Evolutionary conservation across 2,329 filamentous ascomycete genomes (phyloP).

Genomic region (Fusarium lateritium): DNA sequence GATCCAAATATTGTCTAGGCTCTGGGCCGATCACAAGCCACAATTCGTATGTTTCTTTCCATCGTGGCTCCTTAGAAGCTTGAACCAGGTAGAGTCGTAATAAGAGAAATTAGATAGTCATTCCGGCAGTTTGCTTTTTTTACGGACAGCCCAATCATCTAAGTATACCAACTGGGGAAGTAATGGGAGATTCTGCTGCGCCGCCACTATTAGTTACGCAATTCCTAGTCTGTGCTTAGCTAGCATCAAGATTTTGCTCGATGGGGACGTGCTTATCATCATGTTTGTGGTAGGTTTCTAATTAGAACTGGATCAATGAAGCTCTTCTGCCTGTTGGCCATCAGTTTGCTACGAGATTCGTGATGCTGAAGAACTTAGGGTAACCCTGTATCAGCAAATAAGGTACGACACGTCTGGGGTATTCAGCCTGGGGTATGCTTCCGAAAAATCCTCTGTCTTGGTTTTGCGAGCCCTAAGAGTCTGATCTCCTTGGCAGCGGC

Average conservation of each 20-base stretch:
- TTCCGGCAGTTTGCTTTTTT: conserved; percentile 1
- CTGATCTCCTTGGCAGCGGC: conserved; percentile 24
- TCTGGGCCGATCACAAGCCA: conserved; percentile 20
- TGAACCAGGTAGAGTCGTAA: conserved; percentile 18
- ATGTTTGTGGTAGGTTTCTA: not conserved
- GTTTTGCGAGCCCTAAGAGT: not conserved
- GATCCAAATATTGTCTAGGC: conserved; percentile 33
- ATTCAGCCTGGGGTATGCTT: not conserved
- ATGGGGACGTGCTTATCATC: not conserved
- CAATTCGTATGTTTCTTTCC: conserved; percentile 1
- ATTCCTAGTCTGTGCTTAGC: conserved; percentile 21
- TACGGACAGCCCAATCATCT: conserved; percentile 28
- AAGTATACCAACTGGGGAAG: conserved; percentile 1
- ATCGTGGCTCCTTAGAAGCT: conserved; percentile 28
- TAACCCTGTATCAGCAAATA: conserved; percentile 5
- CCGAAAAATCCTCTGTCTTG: conserved; percentile 26
- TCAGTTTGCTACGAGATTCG: not conserved
- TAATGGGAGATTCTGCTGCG: conserved; percentile 10
- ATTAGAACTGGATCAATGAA: not conserved
- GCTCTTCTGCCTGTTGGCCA: not conserved
- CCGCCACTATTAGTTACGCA: conserved; percentile 34
- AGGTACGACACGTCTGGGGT: not conserved
- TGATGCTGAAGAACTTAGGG: not conserved
- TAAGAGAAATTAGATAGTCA: conserved; percentile 13
- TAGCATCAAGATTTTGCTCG: conserved; percentile 7